phyloP scores from a whole-genome alignment of 768 basidiomycete species.

The Tylopilus felleus region DNA sequence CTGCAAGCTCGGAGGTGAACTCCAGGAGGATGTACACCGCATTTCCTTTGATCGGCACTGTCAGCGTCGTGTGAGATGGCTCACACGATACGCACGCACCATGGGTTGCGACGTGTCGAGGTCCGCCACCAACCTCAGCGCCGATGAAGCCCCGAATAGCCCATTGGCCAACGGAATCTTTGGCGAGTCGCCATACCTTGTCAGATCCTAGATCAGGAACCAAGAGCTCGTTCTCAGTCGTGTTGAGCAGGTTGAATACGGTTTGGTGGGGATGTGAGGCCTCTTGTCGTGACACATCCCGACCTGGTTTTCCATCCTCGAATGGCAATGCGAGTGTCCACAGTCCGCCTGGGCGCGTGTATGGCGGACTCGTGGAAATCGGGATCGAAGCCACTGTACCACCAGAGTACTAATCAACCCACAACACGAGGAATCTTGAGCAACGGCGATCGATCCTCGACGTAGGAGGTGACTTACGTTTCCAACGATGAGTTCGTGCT shows the following conservation, averaged over 20 bases:
- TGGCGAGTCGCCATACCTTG: constrained; percentile 54
- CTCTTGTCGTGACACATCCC: constrained; percentile 64
- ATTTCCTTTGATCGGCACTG: constrained; percentile 40
- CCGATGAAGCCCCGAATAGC: constrained; percentile 44
- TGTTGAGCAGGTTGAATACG: constrained; percentile 38
- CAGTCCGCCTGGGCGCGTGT: constrained; percentile 36
- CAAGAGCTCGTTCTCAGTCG: constrained; percentile 53
- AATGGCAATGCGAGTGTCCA: constrained; percentile 40
- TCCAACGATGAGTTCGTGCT: constrained; percentile 58
- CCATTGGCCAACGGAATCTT: constrained; percentile 46
- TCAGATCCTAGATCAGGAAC: constrained; percentile 78
- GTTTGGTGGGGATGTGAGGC: constrained; percentile 78
- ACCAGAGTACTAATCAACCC: constrained; percentile 57
- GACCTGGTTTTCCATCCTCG: constrained; percentile 47
- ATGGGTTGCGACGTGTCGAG: constrained; percentile 63
- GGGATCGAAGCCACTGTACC: constrained; percentile 59
- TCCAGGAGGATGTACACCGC: constrained; percentile 67
- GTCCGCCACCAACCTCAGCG: constrained; percentile 59
- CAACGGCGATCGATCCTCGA: neutral
- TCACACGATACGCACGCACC: constrained; percentile 39
- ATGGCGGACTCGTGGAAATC: constrained; percentile 46
- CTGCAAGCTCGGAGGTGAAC: constrained; percentile 54
- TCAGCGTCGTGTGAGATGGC: neutral
- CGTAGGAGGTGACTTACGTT: constrained; percentile 55
- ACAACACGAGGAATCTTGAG: neutral